Percentiles rank a stretch among this genome's conserved stretches.
phyloP scores from a whole-genome alignment of 1,284 basidiomycete genomes.

The Takashimella tepidaria region DNA sequence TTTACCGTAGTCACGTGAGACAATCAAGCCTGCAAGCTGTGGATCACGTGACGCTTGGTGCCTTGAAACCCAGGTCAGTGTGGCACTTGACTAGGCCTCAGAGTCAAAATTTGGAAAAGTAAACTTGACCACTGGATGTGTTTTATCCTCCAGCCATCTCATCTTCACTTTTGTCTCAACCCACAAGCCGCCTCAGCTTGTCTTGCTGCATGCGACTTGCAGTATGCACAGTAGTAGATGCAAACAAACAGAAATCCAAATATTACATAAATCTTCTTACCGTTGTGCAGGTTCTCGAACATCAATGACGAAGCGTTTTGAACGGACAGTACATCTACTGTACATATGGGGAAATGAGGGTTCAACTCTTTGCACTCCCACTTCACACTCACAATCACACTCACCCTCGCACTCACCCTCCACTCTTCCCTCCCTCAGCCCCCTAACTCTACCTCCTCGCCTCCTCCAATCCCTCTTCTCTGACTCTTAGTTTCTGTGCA shows the following conservation, averaged over 20 bases:
- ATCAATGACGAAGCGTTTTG: too few species aligned
- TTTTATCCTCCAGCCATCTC: background rate
- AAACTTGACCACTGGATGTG: background rate
- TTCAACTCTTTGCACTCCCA: too few species aligned
- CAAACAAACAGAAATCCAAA: too few species aligned
- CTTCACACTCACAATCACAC: constrained; percentile 1
- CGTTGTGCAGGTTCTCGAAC: too few species aligned
- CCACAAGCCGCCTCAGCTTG: background rate
- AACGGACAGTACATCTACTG: too few species aligned
- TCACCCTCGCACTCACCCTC: background rate
- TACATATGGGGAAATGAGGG: too few species aligned
- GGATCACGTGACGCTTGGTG: background rate
- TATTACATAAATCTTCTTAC: too few species aligned
- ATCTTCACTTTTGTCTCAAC: background rate
- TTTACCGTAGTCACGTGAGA: background rate
- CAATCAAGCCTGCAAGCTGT: too few species aligned
- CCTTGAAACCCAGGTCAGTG: background rate
- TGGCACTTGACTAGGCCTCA: background rate
- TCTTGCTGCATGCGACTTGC: too few species aligned
- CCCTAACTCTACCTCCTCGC: background rate
- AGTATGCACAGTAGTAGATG: background rate
- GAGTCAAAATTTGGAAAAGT: background rate
- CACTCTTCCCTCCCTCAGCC: background rate
- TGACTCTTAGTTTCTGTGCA: background rate
- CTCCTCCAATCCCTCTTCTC: background rate